Conservation (phyloP, 768 basidiomycete genomes). For the Russula emetica region DNA sequence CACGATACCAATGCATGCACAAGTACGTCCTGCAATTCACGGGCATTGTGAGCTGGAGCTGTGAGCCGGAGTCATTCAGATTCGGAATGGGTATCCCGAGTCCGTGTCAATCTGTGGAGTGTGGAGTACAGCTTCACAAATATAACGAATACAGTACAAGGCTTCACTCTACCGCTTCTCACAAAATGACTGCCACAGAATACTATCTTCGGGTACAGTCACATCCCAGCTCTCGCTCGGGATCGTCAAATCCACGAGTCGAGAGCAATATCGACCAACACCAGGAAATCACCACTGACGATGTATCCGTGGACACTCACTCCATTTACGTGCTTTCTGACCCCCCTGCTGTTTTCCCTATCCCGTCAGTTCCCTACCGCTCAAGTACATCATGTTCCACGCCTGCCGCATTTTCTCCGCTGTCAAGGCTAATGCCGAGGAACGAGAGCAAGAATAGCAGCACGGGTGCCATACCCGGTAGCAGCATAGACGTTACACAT, state of each 20-base stretch:
- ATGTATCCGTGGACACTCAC: background rate
- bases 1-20: no score
- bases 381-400: background rate
- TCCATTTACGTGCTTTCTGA: constrained; percentile 1
- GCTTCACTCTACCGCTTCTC: background rate
- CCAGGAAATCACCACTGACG: background rate
- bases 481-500: background rate
- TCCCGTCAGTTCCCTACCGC: background rate
- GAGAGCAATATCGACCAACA: background rate
- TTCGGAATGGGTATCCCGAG: no score
- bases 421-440: background rate
- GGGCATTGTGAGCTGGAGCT: no score
- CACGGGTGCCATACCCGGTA: background rate
- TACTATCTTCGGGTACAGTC: background rate
- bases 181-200: background rate
- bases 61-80: no score
- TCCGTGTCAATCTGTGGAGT: no score
- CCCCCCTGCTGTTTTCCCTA: background rate
- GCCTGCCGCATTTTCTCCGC: background rate
- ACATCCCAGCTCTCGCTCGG: background rate
- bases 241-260: background rate
- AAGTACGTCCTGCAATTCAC: no score
- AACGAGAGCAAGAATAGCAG: no score
- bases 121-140: no score
- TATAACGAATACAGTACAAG: no score